Evolutionary conservation across 108 stramenopile genomes (phyloP).

Genomic region (Pinguiococcus pyrenoidosus): DNA sequence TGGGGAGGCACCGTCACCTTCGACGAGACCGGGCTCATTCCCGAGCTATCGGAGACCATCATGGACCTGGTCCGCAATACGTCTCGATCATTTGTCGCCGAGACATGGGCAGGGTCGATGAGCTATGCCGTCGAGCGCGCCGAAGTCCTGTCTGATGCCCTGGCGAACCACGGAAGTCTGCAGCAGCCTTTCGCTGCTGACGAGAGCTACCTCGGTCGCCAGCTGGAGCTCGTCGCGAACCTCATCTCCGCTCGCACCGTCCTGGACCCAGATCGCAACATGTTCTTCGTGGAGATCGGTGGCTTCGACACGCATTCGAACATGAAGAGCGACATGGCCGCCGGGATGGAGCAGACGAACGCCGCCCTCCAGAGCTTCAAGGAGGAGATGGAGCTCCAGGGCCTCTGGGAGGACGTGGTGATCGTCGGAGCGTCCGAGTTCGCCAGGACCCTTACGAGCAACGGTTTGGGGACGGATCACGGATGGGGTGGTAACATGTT

Average conservation of each 20-base stretch:
- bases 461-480: constrained; percentile 56
- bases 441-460: constrained; percentile 45
- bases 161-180: too few relatives aligned
- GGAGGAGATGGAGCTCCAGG: constrained; percentile 41
- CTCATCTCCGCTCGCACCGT: not conserved
- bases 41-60: not conserved
- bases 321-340: constrained; percentile 14
- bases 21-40: not conserved
- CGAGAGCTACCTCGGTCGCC: not conserved
- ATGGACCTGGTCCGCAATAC: too few relatives aligned
- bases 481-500: constrained; percentile 51
- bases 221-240: not conserved
- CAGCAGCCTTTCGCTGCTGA: too few relatives aligned
- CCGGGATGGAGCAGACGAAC: constrained; percentile 34
- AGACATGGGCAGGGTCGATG: not conserved
- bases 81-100: too few relatives aligned
- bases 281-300: constrained; percentile 44
- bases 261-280: constrained; percentile 35
- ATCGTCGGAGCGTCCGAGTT: constrained; percentile 50
- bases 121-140: not conserved
- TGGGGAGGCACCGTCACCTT: not conserved
- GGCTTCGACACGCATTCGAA: constrained; percentile 48
- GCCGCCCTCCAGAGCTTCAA: constrained; percentile 33
- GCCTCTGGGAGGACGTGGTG: too few relatives aligned
- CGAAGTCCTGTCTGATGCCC: too few relatives aligned